Conservation (phyloP, 352 stramenopile species). For the Pythium catenulatum region DNA sequence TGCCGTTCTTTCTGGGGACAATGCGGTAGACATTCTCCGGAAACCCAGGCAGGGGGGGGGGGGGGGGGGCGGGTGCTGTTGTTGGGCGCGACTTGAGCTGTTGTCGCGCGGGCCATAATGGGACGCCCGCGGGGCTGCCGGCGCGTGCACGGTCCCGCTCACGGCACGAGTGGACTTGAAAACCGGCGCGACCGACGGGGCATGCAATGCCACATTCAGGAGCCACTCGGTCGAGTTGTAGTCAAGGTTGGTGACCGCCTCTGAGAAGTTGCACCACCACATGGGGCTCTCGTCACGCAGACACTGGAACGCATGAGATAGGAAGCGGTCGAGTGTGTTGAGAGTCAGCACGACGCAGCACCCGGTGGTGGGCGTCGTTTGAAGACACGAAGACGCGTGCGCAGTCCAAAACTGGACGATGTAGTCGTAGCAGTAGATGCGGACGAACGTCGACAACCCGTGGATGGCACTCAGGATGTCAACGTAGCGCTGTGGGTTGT, state of each 20-base stretch:
- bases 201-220: neutral
- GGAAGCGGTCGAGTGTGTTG: neutral
- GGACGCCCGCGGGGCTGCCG: no score
- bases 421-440: neutral
- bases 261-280: neutral
- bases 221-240: slow-evolving; percentile 5
- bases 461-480: neutral
- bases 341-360: neutral
- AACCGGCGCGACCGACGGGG: no score
- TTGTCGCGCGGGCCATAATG: no score
- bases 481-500: neutral
- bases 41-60: neutral
- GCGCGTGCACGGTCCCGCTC: no score
- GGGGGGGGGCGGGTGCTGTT: no score
- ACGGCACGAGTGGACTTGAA: no score
- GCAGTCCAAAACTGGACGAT: neutral
- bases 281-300: neutral
- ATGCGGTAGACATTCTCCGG: neutral
- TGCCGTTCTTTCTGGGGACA: neutral
- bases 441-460: neutral
- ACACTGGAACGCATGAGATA: neutral
- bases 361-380: neutral
- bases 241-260: neutral
- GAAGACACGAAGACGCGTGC: neutral
- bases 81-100: no score